These are phyloP conservation scores for Kodamaea lidongshanica DNA, from an alignment of 805 yeast genomes.

Conservation along the genomic window DNA sequence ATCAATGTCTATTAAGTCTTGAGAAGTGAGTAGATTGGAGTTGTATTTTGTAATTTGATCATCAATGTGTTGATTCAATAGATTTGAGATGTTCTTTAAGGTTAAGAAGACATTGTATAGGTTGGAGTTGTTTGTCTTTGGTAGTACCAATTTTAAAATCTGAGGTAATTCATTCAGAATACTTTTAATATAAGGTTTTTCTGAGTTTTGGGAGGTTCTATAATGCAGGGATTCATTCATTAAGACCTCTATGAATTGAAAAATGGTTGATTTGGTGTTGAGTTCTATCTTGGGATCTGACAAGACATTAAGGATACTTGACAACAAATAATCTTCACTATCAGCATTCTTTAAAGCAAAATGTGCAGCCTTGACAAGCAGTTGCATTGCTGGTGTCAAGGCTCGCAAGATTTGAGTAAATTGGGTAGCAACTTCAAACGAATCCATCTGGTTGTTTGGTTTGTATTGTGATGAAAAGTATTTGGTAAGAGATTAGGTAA, in stretches of 20 bases:
- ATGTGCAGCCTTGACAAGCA: slow-evolving; percentile 45
- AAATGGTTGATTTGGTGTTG: slow-evolving; percentile 58
- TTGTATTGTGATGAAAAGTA: neutral
- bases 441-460: slow-evolving; percentile 82
- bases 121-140: slow-evolving; percentile 31
- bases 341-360: slow-evolving; percentile 54
- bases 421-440: slow-evolving; percentile 79
- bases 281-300: slow-evolving; percentile 43
- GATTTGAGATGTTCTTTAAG: slow-evolving; percentile 32
- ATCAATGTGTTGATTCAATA: slow-evolving; percentile 25
- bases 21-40: slow-evolving; percentile 26
- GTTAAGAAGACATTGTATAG: slow-evolving; percentile 31
- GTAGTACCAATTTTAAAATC: slow-evolving; percentile 29
- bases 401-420: slow-evolving; percentile 60
- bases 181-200: slow-evolving; percentile 33
- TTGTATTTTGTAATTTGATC: slow-evolving; percentile 24
- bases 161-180: slow-evolving; percentile 30
- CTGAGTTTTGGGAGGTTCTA: slow-evolving; percentile 31
- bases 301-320: slow-evolving; percentile 58
- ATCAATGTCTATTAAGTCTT: slow-evolving; percentile 27
- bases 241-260: slow-evolving; percentile 65
- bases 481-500: neutral
- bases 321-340: slow-evolving; percentile 61
- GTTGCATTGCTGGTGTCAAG: slow-evolving; percentile 57
- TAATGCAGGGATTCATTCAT: slow-evolving; percentile 32